Evolutionary conservation across 2,329 filamentous ascomycete genomes (phyloP).

Genomic region (Hypoxylon sp.): DNA sequence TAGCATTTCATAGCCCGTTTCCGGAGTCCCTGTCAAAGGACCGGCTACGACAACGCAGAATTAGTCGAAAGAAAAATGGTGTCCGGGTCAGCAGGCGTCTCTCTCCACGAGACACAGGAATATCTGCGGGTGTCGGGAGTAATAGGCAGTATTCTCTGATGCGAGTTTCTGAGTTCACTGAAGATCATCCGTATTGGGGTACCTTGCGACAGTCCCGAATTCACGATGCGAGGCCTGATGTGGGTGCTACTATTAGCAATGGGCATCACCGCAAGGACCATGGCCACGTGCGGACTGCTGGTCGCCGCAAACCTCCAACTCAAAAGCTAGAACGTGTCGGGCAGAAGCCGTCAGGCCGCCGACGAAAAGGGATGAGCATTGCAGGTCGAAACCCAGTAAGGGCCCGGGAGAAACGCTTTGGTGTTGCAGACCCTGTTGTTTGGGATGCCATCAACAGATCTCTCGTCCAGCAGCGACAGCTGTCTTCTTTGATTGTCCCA

Average conservation of each 20-base stretch:
- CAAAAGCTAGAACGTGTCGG: not conserved
- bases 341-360: slow-evolving; percentile 6
- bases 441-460: slow-evolving; percentile 56
- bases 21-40: slow-evolving; percentile 44
- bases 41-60: slow-evolving; percentile 48
- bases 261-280: not conserved
- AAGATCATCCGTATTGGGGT: slow-evolving; percentile 42
- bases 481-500: slow-evolving; percentile 47
- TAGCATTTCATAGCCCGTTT: slow-evolving; percentile 45
- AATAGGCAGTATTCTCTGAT: slow-evolving; percentile 36
- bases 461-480: slow-evolving; percentile 54
- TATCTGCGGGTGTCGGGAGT: slow-evolving; percentile 15
- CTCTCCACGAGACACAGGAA: slow-evolving; percentile 33
- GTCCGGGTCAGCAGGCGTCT: slow-evolving; percentile 48
- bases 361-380: slow-evolving; percentile 24
- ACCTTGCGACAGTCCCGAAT: slow-evolving; percentile 36
- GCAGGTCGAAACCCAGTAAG: slow-evolving; percentile 13
- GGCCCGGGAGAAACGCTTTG: slow-evolving; percentile 43
- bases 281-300: not conserved
- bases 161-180: slow-evolving; percentile 37
- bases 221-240: slow-evolving; percentile 1
- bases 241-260: not conserved
- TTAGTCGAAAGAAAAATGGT: slow-evolving; percentile 46
- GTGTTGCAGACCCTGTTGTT: slow-evolving; percentile 49
- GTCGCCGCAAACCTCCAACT: not conserved